Base-by-base conservation (phyloP, 2,329 filamentous ascomycete genomes). In the Teratosphaeria gauchensis region DNA sequence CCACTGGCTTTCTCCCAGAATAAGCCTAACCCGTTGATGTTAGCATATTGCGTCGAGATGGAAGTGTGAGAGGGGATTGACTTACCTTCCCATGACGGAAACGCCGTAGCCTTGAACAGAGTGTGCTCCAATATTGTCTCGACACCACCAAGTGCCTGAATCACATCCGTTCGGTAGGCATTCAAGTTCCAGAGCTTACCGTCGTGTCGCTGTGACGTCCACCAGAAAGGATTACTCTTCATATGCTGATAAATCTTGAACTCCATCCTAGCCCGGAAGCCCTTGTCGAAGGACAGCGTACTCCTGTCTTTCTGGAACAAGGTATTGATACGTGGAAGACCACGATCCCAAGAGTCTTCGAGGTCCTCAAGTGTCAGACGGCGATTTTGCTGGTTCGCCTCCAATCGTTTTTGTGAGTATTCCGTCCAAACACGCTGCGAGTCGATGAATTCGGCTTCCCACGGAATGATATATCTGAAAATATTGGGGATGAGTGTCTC, bases 371-470 rank as follows among this genome's bases (percentile, higher is more conserved):
- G 81, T 0, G 94, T 99, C 53, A 99, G 78, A 65, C 94, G 86
- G 59, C 94, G 87, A 69, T 99, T 99, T 73, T 99, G 94, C 68
- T 97, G 92, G 69, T 96, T 95, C 21, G 94, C 95, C 72, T 99
- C 94, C 64, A 95, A 82, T 53, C 94, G 87, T 80, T 99, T 99
- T 76, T 99, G 94, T 0, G 92, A 96, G 71, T 99, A 99, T 69
- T 99, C 94, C 30, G 94, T 97, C 94, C 94, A 99, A 1, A 99
- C 94, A 66, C 95, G 87, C 73, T 99, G 95, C 3, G 94, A 99
- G 72, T 99, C 95, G 65, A 97, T 95, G 75, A 99, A 99, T 73
- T 99, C 94, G 1, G 92, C 90, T 73, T 99, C 94, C 94, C 94
- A 99, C 0, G 94, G 92, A 64, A 97, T 96, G 72, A 99, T 97